Conservation (phyloP, 306 rosid genomes). For the Myrica gale region DNA sequence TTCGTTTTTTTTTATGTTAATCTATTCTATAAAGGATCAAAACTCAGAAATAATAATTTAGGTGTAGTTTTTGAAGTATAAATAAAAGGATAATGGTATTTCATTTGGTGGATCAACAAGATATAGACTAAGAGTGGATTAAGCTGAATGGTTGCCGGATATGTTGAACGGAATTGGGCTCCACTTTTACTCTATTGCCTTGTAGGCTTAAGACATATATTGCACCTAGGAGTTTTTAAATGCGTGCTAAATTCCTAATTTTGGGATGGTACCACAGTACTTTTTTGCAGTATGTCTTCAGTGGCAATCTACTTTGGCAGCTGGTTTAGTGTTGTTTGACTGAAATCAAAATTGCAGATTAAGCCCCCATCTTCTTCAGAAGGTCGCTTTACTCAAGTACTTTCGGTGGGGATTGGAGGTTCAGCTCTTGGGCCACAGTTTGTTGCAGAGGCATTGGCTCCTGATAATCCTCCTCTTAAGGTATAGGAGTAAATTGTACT, state of each 20-base stretch:
- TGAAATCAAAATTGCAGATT: conserved; percentile 51
- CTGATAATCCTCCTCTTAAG: conserved; percentile 97
- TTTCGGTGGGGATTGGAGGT: conserved; percentile 96
- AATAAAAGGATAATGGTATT: background rate
- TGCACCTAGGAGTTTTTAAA: background rate
- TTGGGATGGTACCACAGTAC: background rate
- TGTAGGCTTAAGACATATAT: background rate
- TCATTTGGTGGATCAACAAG: background rate
- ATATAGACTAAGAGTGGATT: background rate
- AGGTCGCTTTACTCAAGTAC: conserved; percentile 81
- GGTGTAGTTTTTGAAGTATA: too few species aligned
- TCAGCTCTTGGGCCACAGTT: conserved; percentile 99
- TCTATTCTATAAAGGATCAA: too few species aligned
- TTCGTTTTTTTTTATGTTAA: too few species aligned
- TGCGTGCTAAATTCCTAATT: background rate
- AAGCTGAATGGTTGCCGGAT: background rate
- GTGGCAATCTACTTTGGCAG: conserved; percentile 18
- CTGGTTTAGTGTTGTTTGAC: background rate
- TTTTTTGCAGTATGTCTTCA: background rate
- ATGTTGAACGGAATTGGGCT: background rate
- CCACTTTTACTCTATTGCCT: background rate
- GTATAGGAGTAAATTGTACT: conserved; percentile 34
- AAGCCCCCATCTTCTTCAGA: conserved; percentile 71
- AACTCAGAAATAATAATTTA: too few species aligned
- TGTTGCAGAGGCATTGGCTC: conserved; percentile 98